Conservation (phyloP, 2,329 filamentous ascomycete species). For the Fusarium gaditjirri region DNA sequence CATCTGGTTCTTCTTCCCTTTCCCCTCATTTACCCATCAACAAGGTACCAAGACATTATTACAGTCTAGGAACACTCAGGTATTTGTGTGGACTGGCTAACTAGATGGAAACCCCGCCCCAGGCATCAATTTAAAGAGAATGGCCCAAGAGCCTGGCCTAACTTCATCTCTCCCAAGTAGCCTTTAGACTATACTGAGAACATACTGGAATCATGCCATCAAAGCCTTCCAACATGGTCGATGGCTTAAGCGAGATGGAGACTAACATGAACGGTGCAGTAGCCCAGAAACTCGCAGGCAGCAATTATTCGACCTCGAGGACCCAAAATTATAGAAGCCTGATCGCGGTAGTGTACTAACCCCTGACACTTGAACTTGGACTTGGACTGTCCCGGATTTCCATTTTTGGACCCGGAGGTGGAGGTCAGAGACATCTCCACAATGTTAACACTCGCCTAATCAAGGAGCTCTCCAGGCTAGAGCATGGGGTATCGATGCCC, state of each 20-base stretch:
- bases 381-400: conserved; percentile 23
- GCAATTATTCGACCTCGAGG: conserved; percentile 3
- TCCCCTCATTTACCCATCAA: neutral
- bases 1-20: neutral
- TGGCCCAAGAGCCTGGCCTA: neutral
- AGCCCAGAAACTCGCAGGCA: conserved; percentile 13
- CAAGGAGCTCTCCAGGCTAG: conserved; percentile 10
- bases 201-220: neutral
- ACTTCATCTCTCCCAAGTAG: neutral
- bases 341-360: conserved; percentile 4
- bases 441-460: conserved; percentile 4
- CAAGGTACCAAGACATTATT: conserved; percentile 1
- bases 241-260: neutral
- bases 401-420: conserved; percentile 21
- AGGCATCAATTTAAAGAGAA: conserved; percentile 30
- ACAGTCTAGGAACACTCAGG: neutral
- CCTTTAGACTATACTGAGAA: neutral
- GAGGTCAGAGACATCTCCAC: conserved; percentile 28
- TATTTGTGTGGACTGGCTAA: neutral
- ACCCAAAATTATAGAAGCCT: neutral
- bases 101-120: conserved; percentile 19
- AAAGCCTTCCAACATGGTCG: neutral
- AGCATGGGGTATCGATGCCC: conserved; percentile 11
- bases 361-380: conserved; percentile 3
- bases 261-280: neutral